phyloP scores from a whole-genome alignment of 2,329 filamentous ascomycete genomes.

The Epichloe uncinata region DNA sequence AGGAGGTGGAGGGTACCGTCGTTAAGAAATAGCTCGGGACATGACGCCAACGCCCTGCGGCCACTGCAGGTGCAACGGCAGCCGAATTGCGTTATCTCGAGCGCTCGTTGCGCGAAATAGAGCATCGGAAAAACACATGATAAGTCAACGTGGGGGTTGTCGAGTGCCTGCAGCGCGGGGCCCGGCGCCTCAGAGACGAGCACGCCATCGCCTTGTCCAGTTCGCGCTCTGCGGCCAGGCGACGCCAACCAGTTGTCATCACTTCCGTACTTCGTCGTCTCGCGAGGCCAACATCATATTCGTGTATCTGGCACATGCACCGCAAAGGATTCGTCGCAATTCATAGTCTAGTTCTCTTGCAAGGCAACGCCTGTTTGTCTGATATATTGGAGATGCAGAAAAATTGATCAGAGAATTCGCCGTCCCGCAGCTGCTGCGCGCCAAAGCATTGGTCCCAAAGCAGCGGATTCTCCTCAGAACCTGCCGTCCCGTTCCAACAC shows the following conservation, averaged over 20 bases:
- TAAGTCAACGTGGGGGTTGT: too few relatives aligned
- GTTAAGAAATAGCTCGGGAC: neutral
- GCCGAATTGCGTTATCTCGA: constrained; percentile 6
- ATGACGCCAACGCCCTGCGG: neutral
- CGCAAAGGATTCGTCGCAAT: neutral
- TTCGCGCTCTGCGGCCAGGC: neutral
- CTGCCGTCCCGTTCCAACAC: too few relatives aligned
- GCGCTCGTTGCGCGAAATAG: neutral
- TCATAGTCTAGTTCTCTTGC: neutral
- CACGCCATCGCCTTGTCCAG: constrained; percentile 5
- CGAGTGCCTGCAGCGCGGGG: too few relatives aligned
- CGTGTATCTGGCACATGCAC: neutral
- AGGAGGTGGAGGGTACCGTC: neutral
- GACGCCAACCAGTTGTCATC: neutral
- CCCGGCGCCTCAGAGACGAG: neutral
- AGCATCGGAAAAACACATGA: neutral
- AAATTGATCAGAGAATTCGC: neutral
- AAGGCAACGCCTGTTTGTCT: neutral
- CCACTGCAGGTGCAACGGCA: neutral
- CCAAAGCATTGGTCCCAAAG: too few relatives aligned
- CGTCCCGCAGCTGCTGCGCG: too few relatives aligned
- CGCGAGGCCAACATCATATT: neutral
- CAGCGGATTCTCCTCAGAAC: too few relatives aligned
- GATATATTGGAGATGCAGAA: neutral
- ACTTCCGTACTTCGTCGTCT: neutral